A percentile compares a stretch with the other conserved stretches of the same genome.
phyloP scores from a whole-genome alignment of 2,329 filamentous ascomycete species.

The Verticillium nubilum region DNA sequence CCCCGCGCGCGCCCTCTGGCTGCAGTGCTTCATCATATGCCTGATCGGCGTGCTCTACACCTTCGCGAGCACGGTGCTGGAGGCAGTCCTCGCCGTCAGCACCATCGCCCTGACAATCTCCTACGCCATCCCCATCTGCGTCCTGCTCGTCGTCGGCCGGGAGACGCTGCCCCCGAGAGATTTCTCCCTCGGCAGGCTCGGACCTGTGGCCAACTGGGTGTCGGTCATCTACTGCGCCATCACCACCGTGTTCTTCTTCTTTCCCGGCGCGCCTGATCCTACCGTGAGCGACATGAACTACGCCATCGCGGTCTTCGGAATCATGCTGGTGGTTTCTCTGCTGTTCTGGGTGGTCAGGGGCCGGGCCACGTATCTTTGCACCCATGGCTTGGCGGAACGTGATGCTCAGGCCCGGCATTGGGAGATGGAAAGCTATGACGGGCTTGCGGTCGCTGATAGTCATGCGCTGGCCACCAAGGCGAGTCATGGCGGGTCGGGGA shows the following conservation, averaged over 20 bases:
- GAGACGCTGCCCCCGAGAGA: constrained; percentile 10
- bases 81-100: constrained; percentile 33
- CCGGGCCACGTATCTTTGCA: constrained; percentile 25
- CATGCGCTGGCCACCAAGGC: neutral
- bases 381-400: neutral
- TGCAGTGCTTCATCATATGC: constrained; percentile 19
- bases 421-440: constrained; percentile 3
- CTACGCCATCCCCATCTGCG: constrained; percentile 31
- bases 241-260: constrained; percentile 52
- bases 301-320: constrained; percentile 50
- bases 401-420: constrained; percentile 3
- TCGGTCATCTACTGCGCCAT: constrained; percentile 45
- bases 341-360: constrained; percentile 46
- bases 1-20: constrained; percentile 21
- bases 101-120: constrained; percentile 38
- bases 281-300: constrained; percentile 48
- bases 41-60: constrained; percentile 31
- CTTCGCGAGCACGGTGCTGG: constrained; percentile 34
- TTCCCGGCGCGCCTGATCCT: constrained; percentile 40
- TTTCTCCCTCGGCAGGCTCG: constrained; percentile 22
- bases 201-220: constrained; percentile 37
- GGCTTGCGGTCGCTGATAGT: neutral
- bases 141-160: constrained; percentile 31
- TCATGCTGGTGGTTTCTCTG: constrained; percentile 45
- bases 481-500: neutral